These are phyloP conservation scores for Colletotrichum spaethianum DNA, from an alignment of 2,329 filamentous ascomycete genomes.

Conservation along the genomic window DNA sequence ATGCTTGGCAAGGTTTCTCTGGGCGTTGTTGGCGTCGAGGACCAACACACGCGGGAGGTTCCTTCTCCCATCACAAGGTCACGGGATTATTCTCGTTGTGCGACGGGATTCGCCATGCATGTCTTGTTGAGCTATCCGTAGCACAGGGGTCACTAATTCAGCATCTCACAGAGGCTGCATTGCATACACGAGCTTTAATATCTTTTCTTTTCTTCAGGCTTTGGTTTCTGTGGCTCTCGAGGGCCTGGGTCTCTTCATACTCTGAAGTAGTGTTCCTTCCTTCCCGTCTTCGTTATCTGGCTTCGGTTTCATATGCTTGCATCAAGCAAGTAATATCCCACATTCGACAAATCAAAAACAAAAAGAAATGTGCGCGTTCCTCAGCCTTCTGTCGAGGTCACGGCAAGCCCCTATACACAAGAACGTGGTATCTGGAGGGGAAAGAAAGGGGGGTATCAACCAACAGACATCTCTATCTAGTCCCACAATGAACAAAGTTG, in stretches of 20 bases:
- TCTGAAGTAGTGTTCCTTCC: not conserved
- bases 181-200: not conserved
- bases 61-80: not conserved
- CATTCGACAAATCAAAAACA: conserved; percentile 7
- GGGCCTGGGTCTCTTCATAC: not conserved
- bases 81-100: not conserved
- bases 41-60: not conserved
- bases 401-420: conserved; percentile 12
- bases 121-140: not conserved
- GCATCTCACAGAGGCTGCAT: not conserved
- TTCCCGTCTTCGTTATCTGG: not conserved
- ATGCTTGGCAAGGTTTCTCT: not conserved
- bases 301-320: conserved; percentile 15
- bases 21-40: not conserved
- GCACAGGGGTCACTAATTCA: not conserved
- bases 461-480: conserved; percentile 38
- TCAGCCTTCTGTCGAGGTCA: not conserved
- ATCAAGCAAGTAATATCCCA: conserved; percentile 6
- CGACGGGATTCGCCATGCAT: not conserved
- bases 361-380: not conserved
- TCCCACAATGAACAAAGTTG: conserved; percentile 25
- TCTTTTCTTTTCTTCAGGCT: not conserved
- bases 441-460: conserved; percentile 28
- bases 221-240: not conserved
- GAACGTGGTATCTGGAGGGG: conserved; percentile 25